Base-by-base conservation (phyloP, 441 rosid genomes). In the Mallotus repandus region DNA sequence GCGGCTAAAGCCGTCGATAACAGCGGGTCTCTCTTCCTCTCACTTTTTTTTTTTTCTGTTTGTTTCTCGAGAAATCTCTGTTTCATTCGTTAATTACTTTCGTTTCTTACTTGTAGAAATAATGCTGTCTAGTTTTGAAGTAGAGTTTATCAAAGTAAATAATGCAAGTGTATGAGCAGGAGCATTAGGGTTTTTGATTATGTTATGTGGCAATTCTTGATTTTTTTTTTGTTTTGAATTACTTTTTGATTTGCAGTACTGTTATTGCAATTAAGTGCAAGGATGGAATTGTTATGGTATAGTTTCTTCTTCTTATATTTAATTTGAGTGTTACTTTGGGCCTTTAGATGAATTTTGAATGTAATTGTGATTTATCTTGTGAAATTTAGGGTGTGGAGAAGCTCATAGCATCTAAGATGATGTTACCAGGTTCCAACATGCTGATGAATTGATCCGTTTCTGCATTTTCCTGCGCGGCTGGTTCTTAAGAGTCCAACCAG, bases 1-100 rank as follows among this genome's bases (percentile, higher is more conserved):
- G 99, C 99, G 58, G 97, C 98, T 69, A 96, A 96, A 82, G 99
- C 97, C 76, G 98, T 96, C 71, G 99, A 96, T 63, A 96, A 96
- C 88, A 96, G 99, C 83, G 99, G 99, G 99, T 96, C 48, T 46
- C 1, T 55, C 32, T 66, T 12, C 71, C 59, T 64, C 66, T 65
- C 13, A 13, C 18, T 18, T 29, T 7, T 50, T 16, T 45, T n/a
- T 21, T 48, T 63, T 68, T 7, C 8, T 48, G 9, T 5, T 70
- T 2, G 9, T 16, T 50, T 50, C 41, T 11, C 10, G 2, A 6
- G 35, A 70, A 57, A 19, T 49, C 58, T 11, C 13, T 43, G 18
- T 56, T 3, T 35, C 14, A 8, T 8, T 45, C 35, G 1, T 43
- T 22, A 9, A 8, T 9, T 19, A n/a, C n/a, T n/a, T n/a, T n/a